Evolutionary conservation across 495 filamentous ascomycete species (phyloP).

Genomic region (Xylaria castorea): DNA sequence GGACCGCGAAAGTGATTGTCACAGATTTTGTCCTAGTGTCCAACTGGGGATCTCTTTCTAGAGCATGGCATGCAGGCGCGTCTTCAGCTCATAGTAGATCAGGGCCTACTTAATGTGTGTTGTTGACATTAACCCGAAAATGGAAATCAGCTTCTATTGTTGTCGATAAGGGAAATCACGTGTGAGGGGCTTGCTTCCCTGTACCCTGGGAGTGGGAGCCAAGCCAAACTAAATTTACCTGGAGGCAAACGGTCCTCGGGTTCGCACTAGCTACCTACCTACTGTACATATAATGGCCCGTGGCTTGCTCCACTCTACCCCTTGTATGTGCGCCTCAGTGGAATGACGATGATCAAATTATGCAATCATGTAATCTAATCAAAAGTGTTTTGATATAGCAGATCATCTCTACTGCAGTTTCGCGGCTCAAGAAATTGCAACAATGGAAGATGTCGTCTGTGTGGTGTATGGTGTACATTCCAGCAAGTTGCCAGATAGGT

Average conservation of each 20-base stretch:
- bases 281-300: conserved; percentile 13
- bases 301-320: conserved; percentile 2
- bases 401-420: background rate
- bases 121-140: conserved; percentile 34
- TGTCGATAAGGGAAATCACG: conserved; percentile 38
- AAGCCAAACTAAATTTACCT: background rate
- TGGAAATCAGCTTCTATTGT: conserved; percentile 31
- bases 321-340: background rate
- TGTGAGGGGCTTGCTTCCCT: conserved; percentile 26
- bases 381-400: background rate
- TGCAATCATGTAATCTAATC: background rate
- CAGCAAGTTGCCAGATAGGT: background rate
- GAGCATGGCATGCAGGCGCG: conserved; percentile 27
- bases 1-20: background rate
- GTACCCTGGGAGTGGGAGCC: background rate
- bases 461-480: background rate
- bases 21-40: background rate
- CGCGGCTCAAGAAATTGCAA: background rate
- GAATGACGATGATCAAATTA: background rate
- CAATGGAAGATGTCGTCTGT: background rate
- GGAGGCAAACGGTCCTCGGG: background rate
- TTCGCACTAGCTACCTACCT: background rate
- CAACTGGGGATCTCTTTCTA: background rate
- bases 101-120: background rate
- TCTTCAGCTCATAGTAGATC: conserved; percentile 23